Percentiles rank a stretch among this genome's conserved stretches.
phyloP scores from a whole-genome alignment of 2,329 filamentous ascomycete species.

The Epichloe sylvatica region DNA sequence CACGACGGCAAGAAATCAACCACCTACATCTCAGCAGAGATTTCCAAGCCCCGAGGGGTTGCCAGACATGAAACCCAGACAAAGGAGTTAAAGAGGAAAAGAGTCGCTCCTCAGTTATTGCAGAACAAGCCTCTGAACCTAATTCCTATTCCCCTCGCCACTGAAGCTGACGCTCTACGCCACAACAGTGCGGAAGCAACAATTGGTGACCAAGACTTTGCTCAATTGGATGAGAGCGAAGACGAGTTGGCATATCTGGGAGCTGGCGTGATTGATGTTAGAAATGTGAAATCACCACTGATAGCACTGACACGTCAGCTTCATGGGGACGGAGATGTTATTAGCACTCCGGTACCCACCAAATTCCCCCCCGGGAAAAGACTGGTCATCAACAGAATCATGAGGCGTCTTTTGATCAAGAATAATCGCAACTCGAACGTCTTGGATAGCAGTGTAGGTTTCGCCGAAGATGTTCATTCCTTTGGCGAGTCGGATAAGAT shows the following conservation, averaged over 20 bases:
- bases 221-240: slow-evolving; percentile 11
- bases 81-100: slow-evolving; percentile 17
- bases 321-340: slow-evolving; percentile 11
- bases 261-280: slow-evolving; percentile 14
- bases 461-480: slow-evolving; percentile 1
- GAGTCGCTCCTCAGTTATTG: slow-evolving; percentile 13
- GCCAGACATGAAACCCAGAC: slow-evolving; percentile 5
- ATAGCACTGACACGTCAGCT: slow-evolving; percentile 12
- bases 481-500: slow-evolving; percentile 23
- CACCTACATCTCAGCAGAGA: neutral
- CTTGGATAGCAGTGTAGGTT: neutral
- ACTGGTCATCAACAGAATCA: slow-evolving; percentile 26
- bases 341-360: slow-evolving; percentile 14
- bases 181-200: neutral
- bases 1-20: neutral
- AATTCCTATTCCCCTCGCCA: slow-evolving; percentile 1
- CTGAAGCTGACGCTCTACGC: slow-evolving; percentile 3
- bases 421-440: slow-evolving; percentile 10
- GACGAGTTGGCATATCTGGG: slow-evolving; percentile 22
- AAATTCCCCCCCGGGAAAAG: slow-evolving; percentile 26
- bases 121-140: slow-evolving; percentile 4
- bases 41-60: neutral
- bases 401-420: slow-evolving; percentile 26
- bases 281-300: slow-evolving; percentile 12
- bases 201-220: neutral